Evolutionary conservation across 257 asterid genomes (phyloP).

Genomic region (Capsicum rhomboideum): DNA sequence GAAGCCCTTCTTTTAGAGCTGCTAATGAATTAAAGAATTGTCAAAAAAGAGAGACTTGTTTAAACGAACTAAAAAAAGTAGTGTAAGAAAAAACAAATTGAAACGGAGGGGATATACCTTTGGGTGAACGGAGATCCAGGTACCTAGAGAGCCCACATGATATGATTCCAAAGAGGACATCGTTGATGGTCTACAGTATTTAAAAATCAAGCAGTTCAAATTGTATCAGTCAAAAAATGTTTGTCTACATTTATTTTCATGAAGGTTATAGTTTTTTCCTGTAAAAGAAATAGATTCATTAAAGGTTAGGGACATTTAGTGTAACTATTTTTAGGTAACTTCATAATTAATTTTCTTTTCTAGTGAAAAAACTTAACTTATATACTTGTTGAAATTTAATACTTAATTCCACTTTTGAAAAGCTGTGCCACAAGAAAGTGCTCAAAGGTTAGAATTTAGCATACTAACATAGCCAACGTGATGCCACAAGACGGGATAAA

Average conservation of each 20-base stretch:
- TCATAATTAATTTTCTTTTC: no score
- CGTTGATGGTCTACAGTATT: constrained; percentile 69
- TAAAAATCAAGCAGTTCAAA: not conserved
- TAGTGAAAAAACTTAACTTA: no score
- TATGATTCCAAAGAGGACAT: constrained; percentile 68
- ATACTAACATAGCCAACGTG: not conserved
- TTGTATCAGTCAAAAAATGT: not conserved
- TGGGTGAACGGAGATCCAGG: constrained; percentile 36
- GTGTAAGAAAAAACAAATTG: no score
- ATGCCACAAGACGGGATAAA: not conserved
- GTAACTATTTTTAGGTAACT: no score
- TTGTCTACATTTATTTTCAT: not conserved
- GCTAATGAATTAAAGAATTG: not conserved
- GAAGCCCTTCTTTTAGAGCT: constrained; percentile 49
- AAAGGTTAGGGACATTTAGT: not conserved
- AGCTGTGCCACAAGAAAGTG: not conserved
- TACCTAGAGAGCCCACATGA: constrained; percentile 67
- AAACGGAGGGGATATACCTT: constrained; percentile 24
- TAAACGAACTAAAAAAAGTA: no score
- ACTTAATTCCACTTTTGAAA: not conserved
- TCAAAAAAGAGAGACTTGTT: no score
- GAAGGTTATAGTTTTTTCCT: not conserved
- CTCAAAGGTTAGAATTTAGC: not conserved
- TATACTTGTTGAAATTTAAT: not conserved
- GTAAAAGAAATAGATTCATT: not conserved